Evolutionary conservation across 2,329 filamentous ascomycete species (phyloP), one percentile per base, ranked within the genome.

Genomic region (Onygena corvina): DNA sequence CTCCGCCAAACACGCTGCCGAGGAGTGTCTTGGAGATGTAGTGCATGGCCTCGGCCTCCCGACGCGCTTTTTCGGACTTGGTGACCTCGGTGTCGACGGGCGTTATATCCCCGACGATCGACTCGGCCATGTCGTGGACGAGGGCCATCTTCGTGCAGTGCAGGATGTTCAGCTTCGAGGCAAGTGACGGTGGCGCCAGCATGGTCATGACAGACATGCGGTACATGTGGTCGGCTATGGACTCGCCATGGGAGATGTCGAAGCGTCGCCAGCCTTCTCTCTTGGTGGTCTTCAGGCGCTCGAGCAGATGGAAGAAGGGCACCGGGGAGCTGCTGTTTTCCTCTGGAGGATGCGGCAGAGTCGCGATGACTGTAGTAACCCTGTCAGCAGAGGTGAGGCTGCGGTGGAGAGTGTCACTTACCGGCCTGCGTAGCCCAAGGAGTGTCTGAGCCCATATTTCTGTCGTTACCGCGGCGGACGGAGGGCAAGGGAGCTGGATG

Each of bases 211-310:
- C 78, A 46, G 89, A 87, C 92, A 98, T 98, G 69, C 92, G 88
- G 70, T 96, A 98, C 92, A 98, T 98, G 75, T 98, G 92, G 71
- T 98, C 92, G 48, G 86, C 78, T 62, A 98, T 95, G 1, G 87
- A 94, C 68, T 98, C 92, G 64, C 86, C 84, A 51, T 57, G 56
- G 50, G 65, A 57, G 57, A 98, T 87, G 33, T 80, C 81, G 64
- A 95, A 95, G 31, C 92, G 80, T 50, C 85, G 79, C 92, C 92
- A 98, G 56, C 92, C 92, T 69, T 95, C 92, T 53, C 92, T 84
- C 67, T 94, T 93, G 53, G 86, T 94, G 5, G 89, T 95, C 77
- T 98, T 98, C 50, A 98, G 77, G 46, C 86, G 84, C 67, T 94
- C 86, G 54, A 98, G 79, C 53, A 95, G 75, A 71, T 98, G 92